Evolutionary conservation across 768 basidiomycete species (phyloP), one percentile per base, ranked within the genome.

Genomic region (Astraeus odoratus): DNA sequence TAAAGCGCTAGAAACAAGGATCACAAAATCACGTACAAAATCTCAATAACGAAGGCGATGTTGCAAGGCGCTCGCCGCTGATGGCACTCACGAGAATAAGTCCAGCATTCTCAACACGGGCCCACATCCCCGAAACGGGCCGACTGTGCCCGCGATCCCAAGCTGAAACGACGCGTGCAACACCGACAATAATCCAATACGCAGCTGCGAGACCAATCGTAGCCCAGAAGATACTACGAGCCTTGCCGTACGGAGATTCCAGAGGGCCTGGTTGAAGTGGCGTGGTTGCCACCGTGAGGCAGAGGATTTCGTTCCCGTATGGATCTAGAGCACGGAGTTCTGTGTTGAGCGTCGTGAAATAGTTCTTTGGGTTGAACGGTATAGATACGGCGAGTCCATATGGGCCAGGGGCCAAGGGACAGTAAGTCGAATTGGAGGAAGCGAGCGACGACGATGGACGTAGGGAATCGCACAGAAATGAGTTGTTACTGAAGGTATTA

Each of bases 71-170:
- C 61, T 94, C 92, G 5, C 95, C 96, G 44, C 92, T 93, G 53
- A 95, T 79, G 0, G 93, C 91, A 65, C 93, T 94, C 16, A 91
- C 87, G 31, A 95, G 67, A 55, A 97, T 83, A 54, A 90, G 90
- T 5, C 93, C 89, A 7, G 80, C 81, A 64, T 86, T 86, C 57
- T 93, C 84, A 12, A 86, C 71, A 57, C 83, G 75, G 36, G 79
- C 66, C 83, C 86, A 81, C 43, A 83, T 47, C 23, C 83, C 77
- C 26, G 73, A 67, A 33, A 77, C 77, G 24, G 76, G 71, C 57
- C 82, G 69, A 42, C 47, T 59, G 12, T 75, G 66, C 27, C 85
- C 86, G 50, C 90, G 73, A 26, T 81, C 75, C 89, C 88, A 93
- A 0, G 94, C 92, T 8, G 92, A 87, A 12, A 79, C 74, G 22